Conservation (phyloP, 768 basidiomycete genomes). For the Botryobasidium botryosum region DNA sequence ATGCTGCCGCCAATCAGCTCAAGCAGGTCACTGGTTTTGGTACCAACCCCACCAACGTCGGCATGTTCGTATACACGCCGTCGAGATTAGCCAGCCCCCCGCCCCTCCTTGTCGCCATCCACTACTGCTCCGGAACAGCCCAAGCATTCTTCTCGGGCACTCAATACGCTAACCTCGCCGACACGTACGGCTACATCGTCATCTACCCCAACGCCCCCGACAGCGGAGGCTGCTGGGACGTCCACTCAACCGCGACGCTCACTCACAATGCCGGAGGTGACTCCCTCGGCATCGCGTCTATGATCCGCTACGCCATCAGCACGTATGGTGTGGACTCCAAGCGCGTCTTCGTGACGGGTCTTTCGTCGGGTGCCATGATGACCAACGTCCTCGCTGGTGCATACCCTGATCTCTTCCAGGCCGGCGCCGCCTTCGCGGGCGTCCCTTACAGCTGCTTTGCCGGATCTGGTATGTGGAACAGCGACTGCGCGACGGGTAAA, state of each 20-base stretch:
- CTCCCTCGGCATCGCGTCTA: constrained; percentile 8
- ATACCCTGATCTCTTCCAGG: constrained; percentile 31
- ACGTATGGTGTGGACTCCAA: constrained; percentile 2
- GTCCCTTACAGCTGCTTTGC: constrained; percentile 40
- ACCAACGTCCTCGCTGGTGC: constrained; percentile 23
- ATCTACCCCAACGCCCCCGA: constrained; percentile 25
- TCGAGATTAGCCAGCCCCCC: constrained; percentile 24
- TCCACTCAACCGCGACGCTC: constrained; percentile 31
- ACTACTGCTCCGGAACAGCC: constrained; percentile 36
- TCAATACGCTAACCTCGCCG: constrained; percentile 32
- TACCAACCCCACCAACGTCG: too few relatives aligned
- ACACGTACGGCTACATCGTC: constrained; percentile 33
- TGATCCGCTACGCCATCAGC: constrained; percentile 3
- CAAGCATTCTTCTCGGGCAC: constrained; percentile 35
- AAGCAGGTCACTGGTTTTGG: too few relatives aligned
- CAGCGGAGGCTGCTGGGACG: constrained; percentile 36
- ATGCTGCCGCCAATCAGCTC: too few relatives aligned
- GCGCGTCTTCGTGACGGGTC: constrained; percentile 35
- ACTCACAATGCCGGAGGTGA: constrained; percentile 40
- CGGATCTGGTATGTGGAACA: constrained; percentile 32
- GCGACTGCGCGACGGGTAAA: constrained; percentile 28
- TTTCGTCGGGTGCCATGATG: constrained; percentile 43
- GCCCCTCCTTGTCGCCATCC: constrained; percentile 29
- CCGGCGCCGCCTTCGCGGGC: constrained; percentile 33
- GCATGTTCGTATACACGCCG: too few relatives aligned